These are phyloP conservation scores for Lavandula angustifolia DNA, from an alignment of 257 asterid genomes.

Conservation along the genomic window DNA sequence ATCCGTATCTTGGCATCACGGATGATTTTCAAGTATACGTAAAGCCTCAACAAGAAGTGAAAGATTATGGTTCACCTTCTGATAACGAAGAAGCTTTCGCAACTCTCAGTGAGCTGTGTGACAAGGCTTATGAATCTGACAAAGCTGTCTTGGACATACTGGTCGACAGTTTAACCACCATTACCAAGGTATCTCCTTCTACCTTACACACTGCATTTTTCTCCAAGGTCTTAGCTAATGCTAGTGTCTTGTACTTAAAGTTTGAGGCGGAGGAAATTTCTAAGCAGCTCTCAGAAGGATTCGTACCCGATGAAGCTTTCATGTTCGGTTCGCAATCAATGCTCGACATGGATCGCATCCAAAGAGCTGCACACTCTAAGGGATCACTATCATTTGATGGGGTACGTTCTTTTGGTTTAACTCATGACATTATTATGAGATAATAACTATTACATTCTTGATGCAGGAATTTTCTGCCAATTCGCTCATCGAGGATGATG, in stretches of 20 bases:
- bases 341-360: constrained; percentile 60
- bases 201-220: background rate
- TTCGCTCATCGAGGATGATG: constrained; percentile 69
- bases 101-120: constrained; percentile 52
- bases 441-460: constrained; percentile 6
- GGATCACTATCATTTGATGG: constrained; percentile 80
- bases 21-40: constrained; percentile 78
- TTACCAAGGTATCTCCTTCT: constrained; percentile 56
- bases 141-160: constrained; percentile 47
- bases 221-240: background rate
- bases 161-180: constrained; percentile 56
- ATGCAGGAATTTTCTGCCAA: constrained; percentile 72
- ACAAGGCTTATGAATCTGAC: constrained; percentile 56
- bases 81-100: constrained; percentile 72
- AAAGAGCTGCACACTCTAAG: constrained; percentile 50
- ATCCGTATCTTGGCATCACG: constrained; percentile 79
- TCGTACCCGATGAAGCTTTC: constrained; percentile 82
- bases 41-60: constrained; percentile 57
- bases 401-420: constrained; percentile 42
- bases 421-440: background rate
- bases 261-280: constrained; percentile 63
- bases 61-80: constrained; percentile 59
- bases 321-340: constrained; percentile 71
- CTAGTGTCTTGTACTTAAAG: constrained; percentile 41
- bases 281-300: constrained; percentile 73